A percentile compares a stretch with the other conserved stretches of the same genome.
These are phyloP conservation scores for Iris macrosiphon DNA, from an alignment of 106 monocot genomes.

Conservation along the genomic window DNA sequence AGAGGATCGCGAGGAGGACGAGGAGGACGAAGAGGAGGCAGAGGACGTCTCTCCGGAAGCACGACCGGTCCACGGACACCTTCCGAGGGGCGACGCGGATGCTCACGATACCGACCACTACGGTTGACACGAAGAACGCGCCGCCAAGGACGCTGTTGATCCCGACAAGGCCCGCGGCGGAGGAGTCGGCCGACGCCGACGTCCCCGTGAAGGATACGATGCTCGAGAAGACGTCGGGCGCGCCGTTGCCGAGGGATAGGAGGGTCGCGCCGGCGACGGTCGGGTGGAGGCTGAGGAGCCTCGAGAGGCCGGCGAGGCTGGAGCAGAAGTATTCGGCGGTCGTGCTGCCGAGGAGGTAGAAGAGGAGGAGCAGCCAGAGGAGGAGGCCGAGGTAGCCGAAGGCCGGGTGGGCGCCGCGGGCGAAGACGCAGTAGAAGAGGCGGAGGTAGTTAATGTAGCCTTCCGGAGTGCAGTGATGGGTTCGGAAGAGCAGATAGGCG, in stretches of 20 bases:
- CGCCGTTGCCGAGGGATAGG: conserved; percentile 34
- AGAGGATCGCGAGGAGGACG: conserved; percentile 8
- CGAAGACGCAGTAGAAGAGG: conserved; percentile 30
- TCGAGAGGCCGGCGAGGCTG: conserved; percentile 21
- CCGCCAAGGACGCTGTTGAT: conserved; percentile 45
- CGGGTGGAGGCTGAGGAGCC: conserved; percentile 22
- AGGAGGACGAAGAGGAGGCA: conserved; percentile 33
- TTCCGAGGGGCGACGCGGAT: conserved; percentile 9
- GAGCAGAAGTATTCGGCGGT: conserved; percentile 30
- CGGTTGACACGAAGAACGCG: conserved; percentile 36
- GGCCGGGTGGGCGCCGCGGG: not conserved
- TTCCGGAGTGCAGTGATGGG: conserved; percentile 4
- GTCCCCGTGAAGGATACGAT: conserved; percentile 32
- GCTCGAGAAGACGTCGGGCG: conserved; percentile 26
- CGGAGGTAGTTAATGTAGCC: conserved; percentile 34
- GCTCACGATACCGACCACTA: conserved; percentile 37
- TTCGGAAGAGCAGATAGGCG: not conserved
- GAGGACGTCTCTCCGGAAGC: conserved; percentile 32
- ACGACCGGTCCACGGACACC: conserved; percentile 22
- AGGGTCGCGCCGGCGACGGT: conserved; percentile 31
- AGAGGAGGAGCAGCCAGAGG: conserved; percentile 24
- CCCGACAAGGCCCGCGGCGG: conserved; percentile 10
- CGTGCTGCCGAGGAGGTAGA: conserved; percentile 27
- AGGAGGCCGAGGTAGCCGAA: conserved; percentile 5
- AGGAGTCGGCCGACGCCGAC: too few species aligned